A percentile compares a stretch with the other conserved stretches of the same genome.
phyloP scores from a whole-genome alignment of 345 rosid species.

The Odontarrhena argentea region DNA sequence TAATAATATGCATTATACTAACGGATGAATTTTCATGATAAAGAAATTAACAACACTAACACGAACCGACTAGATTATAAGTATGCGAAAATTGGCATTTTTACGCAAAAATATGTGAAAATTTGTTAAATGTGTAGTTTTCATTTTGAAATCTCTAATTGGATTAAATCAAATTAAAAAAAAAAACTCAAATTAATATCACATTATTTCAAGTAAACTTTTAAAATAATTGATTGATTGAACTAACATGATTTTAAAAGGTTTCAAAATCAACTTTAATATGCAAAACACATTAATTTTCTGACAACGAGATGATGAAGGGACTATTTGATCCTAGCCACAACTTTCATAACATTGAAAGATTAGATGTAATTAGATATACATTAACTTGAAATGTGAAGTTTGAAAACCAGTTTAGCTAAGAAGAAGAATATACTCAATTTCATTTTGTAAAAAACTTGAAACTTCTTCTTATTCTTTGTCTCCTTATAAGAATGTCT shows the following conservation, averaged over 20 bases:
- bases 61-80: too few species aligned
- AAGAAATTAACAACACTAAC: too few species aligned
- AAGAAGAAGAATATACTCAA: conserved; percentile 5
- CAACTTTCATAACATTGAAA: conserved; percentile 13
- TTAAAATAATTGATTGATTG: not conserved
- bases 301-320: not conserved
- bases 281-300: not conserved
- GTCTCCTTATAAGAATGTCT: conserved; percentile 14
- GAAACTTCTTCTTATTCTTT: not conserved
- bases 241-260: too few species aligned
- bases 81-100: not conserved
- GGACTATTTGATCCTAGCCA: not conserved
- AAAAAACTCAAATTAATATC: too few species aligned
- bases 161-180: too few species aligned
- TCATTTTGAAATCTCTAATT: too few species aligned
- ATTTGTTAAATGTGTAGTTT: not conserved
- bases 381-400: not conserved
- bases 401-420: not conserved
- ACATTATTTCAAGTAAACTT: not conserved
- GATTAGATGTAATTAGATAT: not conserved
- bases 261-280: not conserved
- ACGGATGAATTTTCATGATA: too few species aligned
- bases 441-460: not conserved
- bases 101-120: not conserved
- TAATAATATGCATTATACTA: too few species aligned